Base-by-base conservation (phyloP, 2,329 filamentous ascomycete species). In the Cercospora berteroae region DNA sequence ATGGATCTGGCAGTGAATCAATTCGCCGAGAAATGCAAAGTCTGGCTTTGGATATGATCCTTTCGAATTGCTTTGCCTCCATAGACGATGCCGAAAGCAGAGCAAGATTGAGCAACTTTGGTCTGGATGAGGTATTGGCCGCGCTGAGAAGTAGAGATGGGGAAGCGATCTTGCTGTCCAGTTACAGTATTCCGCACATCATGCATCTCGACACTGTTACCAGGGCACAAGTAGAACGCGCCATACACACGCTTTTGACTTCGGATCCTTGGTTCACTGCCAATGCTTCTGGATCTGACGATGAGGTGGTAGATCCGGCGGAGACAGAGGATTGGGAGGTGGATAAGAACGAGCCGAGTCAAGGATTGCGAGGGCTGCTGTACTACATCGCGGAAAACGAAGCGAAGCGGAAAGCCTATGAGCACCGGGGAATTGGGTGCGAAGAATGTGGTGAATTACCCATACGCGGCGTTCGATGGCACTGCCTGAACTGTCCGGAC, bases 341-440 rank as follows among this genome's bases (percentile, higher is more conserved):
- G 2, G 61, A 63, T 16, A 66, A 63, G 23, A 57, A 62, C 27
- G 74, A 77, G 56, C 74, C 74, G 3, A 74, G 70, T 25, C 75
- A 79, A 64, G 73, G 72, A 4, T 65, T 79, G 7, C 78, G 78
- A 65, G 74, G 75, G 29, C 83, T 97, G 2, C 84, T 98, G 0
- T 98, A 97, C 77, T 88, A 94, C 67, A 96, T 98, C 57, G 96
- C 94, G 0, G 94, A 97, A 79, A 93, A 98, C 72, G 94, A 97
- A 77, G 93, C 94, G 1, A 88, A 90, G 65, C 86, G 92, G 61
- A 94, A 95, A 77, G 91, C 93, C 20, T 97, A 95, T 75, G 90
- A 97, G 23, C 95, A 99, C 78, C 87, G 94, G 12, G 94, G 95
- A 12, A 96, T 96, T 68, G 90, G 90, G 42, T 99, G 95, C 78